Percentiles rank a stretch among this genome's conserved stretches.
phyloP scores from a whole-genome alignment of 2,329 filamentous ascomycete species.

The Aspergillus quadricinctus region DNA sequence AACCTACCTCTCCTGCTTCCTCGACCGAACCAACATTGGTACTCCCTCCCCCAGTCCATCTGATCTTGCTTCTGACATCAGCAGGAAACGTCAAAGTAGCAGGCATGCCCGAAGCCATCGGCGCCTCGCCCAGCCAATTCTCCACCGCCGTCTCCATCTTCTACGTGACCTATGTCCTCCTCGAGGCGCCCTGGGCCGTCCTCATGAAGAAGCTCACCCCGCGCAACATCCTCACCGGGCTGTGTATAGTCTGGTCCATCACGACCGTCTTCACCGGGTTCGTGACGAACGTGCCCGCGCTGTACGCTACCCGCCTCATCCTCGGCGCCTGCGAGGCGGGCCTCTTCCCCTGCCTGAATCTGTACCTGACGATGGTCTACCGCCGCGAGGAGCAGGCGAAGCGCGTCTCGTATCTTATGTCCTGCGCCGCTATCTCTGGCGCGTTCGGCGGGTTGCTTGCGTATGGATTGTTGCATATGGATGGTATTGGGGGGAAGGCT shows the following conservation, averaged over 20 bases:
- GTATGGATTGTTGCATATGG: slow-evolving; percentile 41
- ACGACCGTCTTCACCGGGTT: slow-evolving; percentile 48
- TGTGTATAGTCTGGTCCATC: slow-evolving; percentile 47
- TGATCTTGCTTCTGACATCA: not conserved
- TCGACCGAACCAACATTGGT: slow-evolving; percentile 54
- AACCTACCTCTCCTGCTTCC: slow-evolving; percentile 52
- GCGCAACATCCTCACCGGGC: slow-evolving; percentile 35
- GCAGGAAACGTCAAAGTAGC: slow-evolving; percentile 47
- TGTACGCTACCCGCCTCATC: slow-evolving; percentile 40
- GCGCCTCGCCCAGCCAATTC: slow-evolving; percentile 39
- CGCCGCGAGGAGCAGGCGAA: slow-evolving; percentile 39
- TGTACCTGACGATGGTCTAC: slow-evolving; percentile 41
- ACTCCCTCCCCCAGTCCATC: not conserved
- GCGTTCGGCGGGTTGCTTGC: slow-evolving; percentile 40
- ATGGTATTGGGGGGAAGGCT: slow-evolving; percentile 41
- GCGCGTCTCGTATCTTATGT: slow-evolving; percentile 40
- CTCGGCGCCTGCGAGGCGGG: slow-evolving; percentile 37
- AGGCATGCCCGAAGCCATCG: slow-evolving; percentile 45
- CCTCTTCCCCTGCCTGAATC: slow-evolving; percentile 37
- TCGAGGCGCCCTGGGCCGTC: slow-evolving; percentile 47
- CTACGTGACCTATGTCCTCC: slow-evolving; percentile 49
- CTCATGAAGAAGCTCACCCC: slow-evolving; percentile 47
- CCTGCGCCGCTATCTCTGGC: slow-evolving; percentile 36
- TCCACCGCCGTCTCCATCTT: slow-evolving; percentile 50
- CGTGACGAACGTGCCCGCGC: slow-evolving; percentile 37